Evolutionary conservation across 164 flowering plant genomes (phyloP).

Genomic region (Magnolia kwangsiensis): DNA sequence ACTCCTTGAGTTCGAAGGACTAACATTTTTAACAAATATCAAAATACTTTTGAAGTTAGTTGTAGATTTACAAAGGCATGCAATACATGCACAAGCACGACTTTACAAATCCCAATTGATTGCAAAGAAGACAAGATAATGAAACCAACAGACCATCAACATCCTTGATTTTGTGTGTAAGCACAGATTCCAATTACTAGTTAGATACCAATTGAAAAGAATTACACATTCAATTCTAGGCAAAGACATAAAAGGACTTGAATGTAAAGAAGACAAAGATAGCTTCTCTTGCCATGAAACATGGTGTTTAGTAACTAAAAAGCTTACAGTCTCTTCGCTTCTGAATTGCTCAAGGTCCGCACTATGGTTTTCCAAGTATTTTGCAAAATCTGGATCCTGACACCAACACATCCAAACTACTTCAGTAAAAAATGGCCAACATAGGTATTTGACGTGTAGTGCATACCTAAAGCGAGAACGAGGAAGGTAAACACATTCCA

Average conservation of each 20-base stretch:
- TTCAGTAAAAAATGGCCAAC: background rate
- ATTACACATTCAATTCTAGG: background rate
- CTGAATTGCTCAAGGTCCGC: conserved; percentile 23
- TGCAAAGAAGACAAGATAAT: too few relatives aligned
- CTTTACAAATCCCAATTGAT: too few relatives aligned
- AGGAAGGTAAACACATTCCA: background rate
- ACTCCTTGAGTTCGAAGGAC: too few relatives aligned
- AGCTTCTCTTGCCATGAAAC: background rate
- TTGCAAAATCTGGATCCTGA: conserved; percentile 66
- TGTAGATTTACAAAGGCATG: too few relatives aligned
- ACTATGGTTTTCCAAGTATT: conserved; percentile 49
- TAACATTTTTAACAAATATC: too few relatives aligned
- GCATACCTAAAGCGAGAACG: background rate
- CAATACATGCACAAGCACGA: too few relatives aligned
- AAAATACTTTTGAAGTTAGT: too few relatives aligned
- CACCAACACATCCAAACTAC: conserved; percentile 14
- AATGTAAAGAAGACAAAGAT: background rate
- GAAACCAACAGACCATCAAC: too few relatives aligned
- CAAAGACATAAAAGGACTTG: background rate
- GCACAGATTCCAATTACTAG: background rate
- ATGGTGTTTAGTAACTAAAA: background rate
- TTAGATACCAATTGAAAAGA: background rate
- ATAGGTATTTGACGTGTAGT: too few relatives aligned
- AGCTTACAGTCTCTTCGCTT: conserved; percentile 45
- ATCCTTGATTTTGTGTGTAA: too few relatives aligned